Conservation (phyloP, 768 basidiomycete genomes). For the Mrakia gelida region DNA sequence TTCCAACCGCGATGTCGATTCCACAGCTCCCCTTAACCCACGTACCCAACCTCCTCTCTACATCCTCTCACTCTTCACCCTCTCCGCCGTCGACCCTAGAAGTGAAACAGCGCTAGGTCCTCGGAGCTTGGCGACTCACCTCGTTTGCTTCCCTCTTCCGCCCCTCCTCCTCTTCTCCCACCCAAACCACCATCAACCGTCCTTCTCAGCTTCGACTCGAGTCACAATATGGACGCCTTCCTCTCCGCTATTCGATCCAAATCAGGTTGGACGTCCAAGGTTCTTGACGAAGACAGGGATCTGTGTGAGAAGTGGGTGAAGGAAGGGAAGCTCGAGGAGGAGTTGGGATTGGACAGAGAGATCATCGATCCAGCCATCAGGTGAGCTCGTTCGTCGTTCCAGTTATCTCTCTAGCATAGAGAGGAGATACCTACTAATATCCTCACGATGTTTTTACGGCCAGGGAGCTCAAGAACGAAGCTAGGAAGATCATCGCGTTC, state of each 20-base stretch:
- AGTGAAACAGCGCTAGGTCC: too few species aligned
- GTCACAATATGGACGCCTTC: background rate
- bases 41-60: too few species aligned
- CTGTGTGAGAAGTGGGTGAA: slow-evolving; percentile 21
- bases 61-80: too few species aligned
- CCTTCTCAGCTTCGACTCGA: too few species aligned
- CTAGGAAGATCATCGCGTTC: background rate
- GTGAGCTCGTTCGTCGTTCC: background rate
- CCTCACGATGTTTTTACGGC: too few species aligned
- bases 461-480: slow-evolving; percentile 31
- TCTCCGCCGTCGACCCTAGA: too few species aligned
- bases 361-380: background rate
- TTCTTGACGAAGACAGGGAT: slow-evolving; percentile 19
- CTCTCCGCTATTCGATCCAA: slow-evolving; percentile 8
- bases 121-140: too few species aligned
- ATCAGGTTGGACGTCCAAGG: slow-evolving; percentile 15
- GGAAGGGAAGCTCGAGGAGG: slow-evolving; percentile 14
- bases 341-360: background rate
- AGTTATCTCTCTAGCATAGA: too few species aligned
- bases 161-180: background rate
- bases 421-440: too few species aligned
- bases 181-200: background rate
- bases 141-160: background rate
- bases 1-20: too few species aligned
- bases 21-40: too few species aligned